Conservation (phyloP, 2,329 filamentous ascomycete species). For the Capronia epimyces region DNA sequence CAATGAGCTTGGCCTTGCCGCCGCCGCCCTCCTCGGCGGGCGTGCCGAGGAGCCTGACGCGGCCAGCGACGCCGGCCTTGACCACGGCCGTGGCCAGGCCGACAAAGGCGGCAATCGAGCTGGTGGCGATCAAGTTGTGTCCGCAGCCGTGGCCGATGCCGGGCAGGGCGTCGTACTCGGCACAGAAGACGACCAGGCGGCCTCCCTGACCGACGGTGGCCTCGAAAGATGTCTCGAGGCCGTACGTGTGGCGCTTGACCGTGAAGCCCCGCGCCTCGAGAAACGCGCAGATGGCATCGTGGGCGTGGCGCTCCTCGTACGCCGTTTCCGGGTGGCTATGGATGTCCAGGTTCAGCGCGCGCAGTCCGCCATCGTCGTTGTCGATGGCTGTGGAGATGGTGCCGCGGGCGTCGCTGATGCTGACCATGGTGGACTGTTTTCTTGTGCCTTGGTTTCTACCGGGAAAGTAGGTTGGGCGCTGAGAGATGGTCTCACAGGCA, state of each 20-base stretch:
- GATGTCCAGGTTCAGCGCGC: no score
- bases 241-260: slow-evolving; percentile 48
- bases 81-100: slow-evolving; percentile 33
- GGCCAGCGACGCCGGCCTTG: slow-evolving; percentile 26
- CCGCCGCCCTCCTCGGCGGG: slow-evolving; percentile 38
- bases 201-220: slow-evolving; percentile 41
- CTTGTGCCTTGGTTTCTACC: no score
- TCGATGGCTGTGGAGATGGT: no score
- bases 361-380: no score
- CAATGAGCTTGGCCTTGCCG: slow-evolving; percentile 39
- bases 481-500: no score
- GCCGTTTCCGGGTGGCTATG: slow-evolving; percentile 47
- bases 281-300: slow-evolving; percentile 45
- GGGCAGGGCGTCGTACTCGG: slow-evolving; percentile 42
- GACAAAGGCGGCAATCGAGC: slow-evolving; percentile 36
- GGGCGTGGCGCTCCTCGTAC: slow-evolving; percentile 50
- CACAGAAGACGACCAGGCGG: slow-evolving; percentile 35
- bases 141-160: slow-evolving; percentile 40
- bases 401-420: no score
- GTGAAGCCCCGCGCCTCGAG: slow-evolving; percentile 29
- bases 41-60: slow-evolving; percentile 36
- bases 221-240: slow-evolving; percentile 49
- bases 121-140: slow-evolving; percentile 39
- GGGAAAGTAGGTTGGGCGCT: no score
- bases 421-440: no score